phyloP scores from a whole-genome alignment of 2,329 filamentous ascomycete species.

The Talaromyces piceae region DNA sequence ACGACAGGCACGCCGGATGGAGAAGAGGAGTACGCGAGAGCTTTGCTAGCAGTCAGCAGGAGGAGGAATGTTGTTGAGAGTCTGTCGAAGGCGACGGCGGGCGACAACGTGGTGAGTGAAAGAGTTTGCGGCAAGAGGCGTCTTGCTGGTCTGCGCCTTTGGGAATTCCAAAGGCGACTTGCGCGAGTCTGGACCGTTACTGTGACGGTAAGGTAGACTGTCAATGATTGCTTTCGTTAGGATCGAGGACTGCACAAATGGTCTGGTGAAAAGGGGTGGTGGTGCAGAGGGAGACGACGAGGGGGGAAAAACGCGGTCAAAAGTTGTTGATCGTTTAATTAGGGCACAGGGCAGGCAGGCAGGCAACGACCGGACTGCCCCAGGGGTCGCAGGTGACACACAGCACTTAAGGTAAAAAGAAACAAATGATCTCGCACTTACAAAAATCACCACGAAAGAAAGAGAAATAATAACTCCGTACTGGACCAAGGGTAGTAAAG shows the following conservation, averaged over 20 bases:
- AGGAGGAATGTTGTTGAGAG: constrained; percentile 43
- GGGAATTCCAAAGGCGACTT: constrained; percentile 33
- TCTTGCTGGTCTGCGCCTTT: constrained; percentile 32
- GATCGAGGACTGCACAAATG: not conserved
- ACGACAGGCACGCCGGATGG: constrained; percentile 30
- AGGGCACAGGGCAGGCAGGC: constrained; percentile 1
- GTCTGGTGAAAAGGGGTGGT: not conserved
- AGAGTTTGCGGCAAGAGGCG: constrained; percentile 29
- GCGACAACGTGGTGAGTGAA: constrained; percentile 38
- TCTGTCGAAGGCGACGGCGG: constrained; percentile 35
- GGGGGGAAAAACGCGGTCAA: not conserved
- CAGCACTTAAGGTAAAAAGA: not conserved
- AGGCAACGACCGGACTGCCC: not conserved
- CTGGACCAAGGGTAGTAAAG: not conserved
- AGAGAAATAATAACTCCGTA: no score
- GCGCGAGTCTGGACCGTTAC: not conserved
- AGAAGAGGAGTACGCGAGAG: constrained; percentile 15
- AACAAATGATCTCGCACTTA: not conserved
- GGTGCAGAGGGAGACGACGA: not conserved
- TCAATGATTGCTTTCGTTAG: not conserved
- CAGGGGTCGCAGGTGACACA: not conserved
- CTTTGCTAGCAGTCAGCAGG: constrained; percentile 25
- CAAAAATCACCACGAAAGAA: not conserved
- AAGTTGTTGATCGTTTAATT: not conserved
- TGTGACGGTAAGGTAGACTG: not conserved